Conservation (phyloP, 371 early-diverging fungal genomes). For the Circinella minor region DNA sequence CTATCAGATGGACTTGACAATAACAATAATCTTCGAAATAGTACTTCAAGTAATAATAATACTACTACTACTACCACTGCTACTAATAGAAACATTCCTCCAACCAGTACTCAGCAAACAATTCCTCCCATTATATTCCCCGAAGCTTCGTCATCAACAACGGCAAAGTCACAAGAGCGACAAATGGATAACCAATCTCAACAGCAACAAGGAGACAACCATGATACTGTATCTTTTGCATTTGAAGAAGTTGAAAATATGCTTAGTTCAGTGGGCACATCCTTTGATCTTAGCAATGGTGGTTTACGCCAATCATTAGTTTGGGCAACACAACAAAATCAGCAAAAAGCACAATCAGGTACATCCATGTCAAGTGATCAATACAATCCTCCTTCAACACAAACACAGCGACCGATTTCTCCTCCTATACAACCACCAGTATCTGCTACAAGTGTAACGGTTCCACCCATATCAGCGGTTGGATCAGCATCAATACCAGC, state of each 20-base stretch:
- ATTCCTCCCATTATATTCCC: constrained; percentile 1
- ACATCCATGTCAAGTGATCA: background rate
- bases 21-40: background rate
- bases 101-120: background rate
- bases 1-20: background rate
- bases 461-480: background rate
- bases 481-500: background rate
- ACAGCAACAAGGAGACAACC: constrained; percentile 2
- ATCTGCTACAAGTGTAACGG: background rate
- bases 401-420: background rate
- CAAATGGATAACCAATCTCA: background rate
- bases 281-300: background rate
- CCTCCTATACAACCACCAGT: background rate
- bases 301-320: background rate
- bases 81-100: no score
- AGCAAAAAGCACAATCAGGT: background rate
- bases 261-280: constrained; percentile 17
- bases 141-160: background rate
- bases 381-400: background rate
- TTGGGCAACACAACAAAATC: background rate
- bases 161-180: background rate
- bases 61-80: background rate
- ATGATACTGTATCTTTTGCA: constrained; percentile 20
- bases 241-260: constrained; percentile 26
- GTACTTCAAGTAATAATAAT: background rate